Evolutionary conservation across 108 stramenopile species (phyloP).

Genomic region (Seminavis robusta): DNA sequence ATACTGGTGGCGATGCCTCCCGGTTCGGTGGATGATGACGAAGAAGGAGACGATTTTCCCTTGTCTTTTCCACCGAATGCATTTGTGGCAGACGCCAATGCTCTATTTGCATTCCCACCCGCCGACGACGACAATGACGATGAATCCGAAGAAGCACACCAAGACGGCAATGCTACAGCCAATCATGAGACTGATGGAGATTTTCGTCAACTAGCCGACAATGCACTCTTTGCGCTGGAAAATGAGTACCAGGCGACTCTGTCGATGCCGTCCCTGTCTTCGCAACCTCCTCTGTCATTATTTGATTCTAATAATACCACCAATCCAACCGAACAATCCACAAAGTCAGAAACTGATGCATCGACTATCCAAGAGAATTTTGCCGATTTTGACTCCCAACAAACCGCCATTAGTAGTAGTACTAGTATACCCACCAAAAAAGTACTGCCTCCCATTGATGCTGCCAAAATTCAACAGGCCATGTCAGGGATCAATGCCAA

Average conservation of each 20-base stretch:
- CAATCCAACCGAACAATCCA: too few species aligned
- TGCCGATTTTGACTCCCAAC: constrained; percentile 16
- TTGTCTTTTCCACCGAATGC: too few species aligned
- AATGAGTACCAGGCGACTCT: constrained; percentile 33
- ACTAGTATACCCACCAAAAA: neutral
- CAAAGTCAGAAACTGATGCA: too few species aligned
- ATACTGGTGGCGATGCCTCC: too few species aligned
- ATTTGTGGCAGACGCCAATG: too few species aligned
- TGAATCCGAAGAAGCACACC: neutral
- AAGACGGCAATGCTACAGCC: neutral
- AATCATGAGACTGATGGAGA: neutral
- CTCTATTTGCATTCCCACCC: too few species aligned
- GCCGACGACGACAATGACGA: constrained; percentile 1
- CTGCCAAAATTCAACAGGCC: constrained; percentile 13
- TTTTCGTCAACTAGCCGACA: constrained; percentile 28
- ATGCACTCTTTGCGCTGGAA: constrained; percentile 23
- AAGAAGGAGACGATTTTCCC: too few species aligned
- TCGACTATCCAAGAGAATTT: constrained; percentile 18
- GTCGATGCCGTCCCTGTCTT: too few species aligned
- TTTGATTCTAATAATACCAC: too few species aligned
- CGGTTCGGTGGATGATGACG: too few species aligned
- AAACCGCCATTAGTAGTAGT: neutral
- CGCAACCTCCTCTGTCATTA: too few species aligned
- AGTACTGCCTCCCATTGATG: constrained; percentile 8
- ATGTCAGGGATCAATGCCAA: constrained; percentile 17